These are phyloP conservation scores for Aspergillus fijiensis DNA, from an alignment of 2,329 filamentous ascomycete genomes.

Conservation along the genomic window DNA sequence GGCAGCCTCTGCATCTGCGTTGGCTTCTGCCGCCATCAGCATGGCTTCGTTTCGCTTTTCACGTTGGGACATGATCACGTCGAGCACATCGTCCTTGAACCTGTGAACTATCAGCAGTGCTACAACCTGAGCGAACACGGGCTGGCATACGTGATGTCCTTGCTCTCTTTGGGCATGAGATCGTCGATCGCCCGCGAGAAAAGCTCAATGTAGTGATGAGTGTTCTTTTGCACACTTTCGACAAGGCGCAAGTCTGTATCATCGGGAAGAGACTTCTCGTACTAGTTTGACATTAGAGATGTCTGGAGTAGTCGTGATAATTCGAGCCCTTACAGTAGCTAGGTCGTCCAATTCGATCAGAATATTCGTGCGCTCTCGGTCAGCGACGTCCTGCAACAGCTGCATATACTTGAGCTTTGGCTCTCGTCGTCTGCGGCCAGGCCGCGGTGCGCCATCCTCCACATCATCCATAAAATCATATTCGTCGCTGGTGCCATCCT, in stretches of 20 bases:
- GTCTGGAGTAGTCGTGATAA: neutral
- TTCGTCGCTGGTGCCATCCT: slow-evolving; percentile 82
- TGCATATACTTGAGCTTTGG: slow-evolving; percentile 85
- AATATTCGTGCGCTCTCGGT: slow-evolving; percentile 74
- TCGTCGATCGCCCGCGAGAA: slow-evolving; percentile 85
- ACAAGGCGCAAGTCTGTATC: slow-evolving; percentile 67
- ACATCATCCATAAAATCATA: slow-evolving; percentile 90
- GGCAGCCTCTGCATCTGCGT: slow-evolving; percentile 62
- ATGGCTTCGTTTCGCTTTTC: slow-evolving; percentile 81
- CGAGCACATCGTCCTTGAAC: slow-evolving; percentile 96
- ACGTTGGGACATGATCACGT: slow-evolving; percentile 92
- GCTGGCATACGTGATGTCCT: slow-evolving; percentile 68
- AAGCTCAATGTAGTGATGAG: slow-evolving; percentile 92
- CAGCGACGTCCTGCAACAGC: slow-evolving; percentile 80
- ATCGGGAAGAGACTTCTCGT: slow-evolving; percentile 69
- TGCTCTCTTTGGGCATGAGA: slow-evolving; percentile 74
- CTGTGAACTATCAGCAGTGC: slow-evolving; percentile 46
- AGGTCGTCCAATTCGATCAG: slow-evolving; percentile 88
- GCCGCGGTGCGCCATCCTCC: slow-evolving; percentile 41
- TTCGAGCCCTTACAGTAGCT: slow-evolving; percentile 55
- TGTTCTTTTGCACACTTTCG: slow-evolving; percentile 82
- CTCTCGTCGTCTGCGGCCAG: slow-evolving; percentile 51
- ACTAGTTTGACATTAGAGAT: slow-evolving; percentile 50
- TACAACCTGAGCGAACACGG: neutral
- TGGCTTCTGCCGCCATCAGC: slow-evolving; percentile 63